Conservation (phyloP, 75 land plant genomes). For the Picea glauca region DNA sequence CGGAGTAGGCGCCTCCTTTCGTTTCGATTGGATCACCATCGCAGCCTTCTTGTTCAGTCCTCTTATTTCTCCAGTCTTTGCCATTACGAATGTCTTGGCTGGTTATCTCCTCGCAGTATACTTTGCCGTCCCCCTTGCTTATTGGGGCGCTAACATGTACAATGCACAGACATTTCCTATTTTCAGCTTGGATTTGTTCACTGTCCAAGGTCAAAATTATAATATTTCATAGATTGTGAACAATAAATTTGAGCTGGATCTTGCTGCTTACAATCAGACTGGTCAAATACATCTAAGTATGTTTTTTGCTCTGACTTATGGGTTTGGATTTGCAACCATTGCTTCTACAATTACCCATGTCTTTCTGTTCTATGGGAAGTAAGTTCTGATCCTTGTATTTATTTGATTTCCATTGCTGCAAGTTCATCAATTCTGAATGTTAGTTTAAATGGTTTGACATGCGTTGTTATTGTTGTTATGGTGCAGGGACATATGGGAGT, state of each 20-base stretch:
- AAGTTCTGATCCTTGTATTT: constrained; percentile 48
- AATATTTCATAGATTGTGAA: constrained; percentile 59
- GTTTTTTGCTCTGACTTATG: constrained; percentile 72
- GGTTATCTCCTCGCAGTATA: constrained; percentile 56
- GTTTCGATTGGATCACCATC: constrained; percentile 67
- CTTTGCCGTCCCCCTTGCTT: constrained; percentile 44
- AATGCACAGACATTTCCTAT: constrained; percentile 64
- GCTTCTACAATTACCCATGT: constrained; percentile 75
- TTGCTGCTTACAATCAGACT: constrained; percentile 28
- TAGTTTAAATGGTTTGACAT: neutral
- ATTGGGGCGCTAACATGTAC: constrained; percentile 58
- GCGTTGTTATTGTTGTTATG: neutral
- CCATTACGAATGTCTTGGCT: constrained; percentile 55
- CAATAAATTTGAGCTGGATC: constrained; percentile 55
- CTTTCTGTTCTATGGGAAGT: constrained; percentile 67
- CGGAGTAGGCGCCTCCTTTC: constrained; percentile 74
- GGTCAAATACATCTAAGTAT: constrained; percentile 64
- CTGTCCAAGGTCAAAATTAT: constrained; percentile 41
- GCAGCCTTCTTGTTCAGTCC: constrained; percentile 73
- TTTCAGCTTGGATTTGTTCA: constrained; percentile 49
- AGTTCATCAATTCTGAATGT: constrained; percentile 31
- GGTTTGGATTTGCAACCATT: constrained; percentile 67
- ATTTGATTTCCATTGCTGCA: constrained; percentile 56
- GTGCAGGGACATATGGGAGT: constrained; percentile 57
- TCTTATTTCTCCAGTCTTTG: constrained; percentile 63